phyloP scores from a whole-genome alignment of 805 yeast species.

The Sugiyamaella valdiviana region DNA sequence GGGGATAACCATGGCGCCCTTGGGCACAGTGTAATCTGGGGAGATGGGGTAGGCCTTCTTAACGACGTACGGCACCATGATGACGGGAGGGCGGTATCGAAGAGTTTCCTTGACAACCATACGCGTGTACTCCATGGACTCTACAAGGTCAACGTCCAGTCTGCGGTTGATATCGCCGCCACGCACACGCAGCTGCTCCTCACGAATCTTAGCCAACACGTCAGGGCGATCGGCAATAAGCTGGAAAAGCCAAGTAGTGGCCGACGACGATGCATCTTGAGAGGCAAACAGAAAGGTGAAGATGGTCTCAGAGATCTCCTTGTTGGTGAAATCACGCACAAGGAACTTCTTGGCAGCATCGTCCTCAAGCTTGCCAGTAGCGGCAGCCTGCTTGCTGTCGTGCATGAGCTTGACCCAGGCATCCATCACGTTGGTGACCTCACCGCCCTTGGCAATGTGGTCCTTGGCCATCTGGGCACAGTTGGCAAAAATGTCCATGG shows the following conservation, averaged over 20 bases:
- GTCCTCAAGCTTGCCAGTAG: constrained; percentile 42
- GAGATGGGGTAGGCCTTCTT: constrained; percentile 82
- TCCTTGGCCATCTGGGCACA: constrained; percentile 88
- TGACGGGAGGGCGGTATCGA: constrained; percentile 94
- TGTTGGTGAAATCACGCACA: constrained; percentile 78
- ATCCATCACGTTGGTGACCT: constrained; percentile 86
- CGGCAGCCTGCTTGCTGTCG: constrained; percentile 48
- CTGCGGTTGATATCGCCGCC: constrained; percentile 60
- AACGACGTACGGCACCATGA: constrained; percentile 96
- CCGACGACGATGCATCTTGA: constrained; percentile 95
- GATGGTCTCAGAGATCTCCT: constrained; percentile 91
- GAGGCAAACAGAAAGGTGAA: constrained; percentile 96
- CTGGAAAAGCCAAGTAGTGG: constrained; percentile 98
- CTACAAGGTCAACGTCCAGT: constrained; percentile 67
- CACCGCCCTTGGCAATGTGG: constrained; percentile 68
- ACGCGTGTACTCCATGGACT: constrained; percentile 78
- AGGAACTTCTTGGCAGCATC: constrained; percentile 49
- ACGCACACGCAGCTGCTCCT: constrained; percentile 84
- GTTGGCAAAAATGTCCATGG: constrained; percentile 82
- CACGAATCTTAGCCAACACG: constrained; percentile 75
- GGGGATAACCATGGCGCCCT: constrained; percentile 96
- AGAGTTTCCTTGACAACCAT: constrained; percentile 89
- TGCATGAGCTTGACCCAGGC: constrained; percentile 88
- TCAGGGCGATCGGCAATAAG: constrained; percentile 94
- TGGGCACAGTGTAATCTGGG: constrained; percentile 83